Evolutionary conservation across 208 protist genomes (phyloP).

Genomic region (Trypanosoma melophagium): DNA sequence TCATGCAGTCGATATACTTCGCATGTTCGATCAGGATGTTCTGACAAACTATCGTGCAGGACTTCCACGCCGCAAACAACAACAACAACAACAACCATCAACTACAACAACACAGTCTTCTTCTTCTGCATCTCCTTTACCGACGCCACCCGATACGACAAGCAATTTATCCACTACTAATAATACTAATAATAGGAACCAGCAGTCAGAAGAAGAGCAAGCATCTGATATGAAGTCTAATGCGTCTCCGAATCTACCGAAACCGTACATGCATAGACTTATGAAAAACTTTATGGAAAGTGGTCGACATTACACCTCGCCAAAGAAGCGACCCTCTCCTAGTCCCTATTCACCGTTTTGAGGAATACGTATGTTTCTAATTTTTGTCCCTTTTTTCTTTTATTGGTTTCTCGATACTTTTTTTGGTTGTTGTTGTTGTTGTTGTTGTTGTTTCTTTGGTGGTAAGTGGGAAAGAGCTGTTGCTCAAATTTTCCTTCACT

Average conservation of each 20-base stretch:
- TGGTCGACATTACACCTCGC: slow-evolving; percentile 36
- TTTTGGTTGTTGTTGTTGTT: slow-evolving; percentile 13
- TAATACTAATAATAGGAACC: slow-evolving; percentile 2
- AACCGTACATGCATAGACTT: slow-evolving; percentile 55
- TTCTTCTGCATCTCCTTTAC: background rate
- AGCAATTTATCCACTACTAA: background rate
- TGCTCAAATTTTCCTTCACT: too few relatives aligned
- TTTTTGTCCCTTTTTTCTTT: slow-evolving; percentile 13
- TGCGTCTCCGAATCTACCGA: slow-evolving; percentile 3
- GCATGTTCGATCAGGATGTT: slow-evolving; percentile 50
- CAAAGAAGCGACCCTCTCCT: slow-evolving; percentile 25
- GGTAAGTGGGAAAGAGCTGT: too few relatives aligned
- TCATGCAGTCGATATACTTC: slow-evolving; percentile 70
- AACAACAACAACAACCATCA: too few relatives aligned
- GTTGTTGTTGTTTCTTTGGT: too few relatives aligned
- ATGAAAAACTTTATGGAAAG: slow-evolving; percentile 58
- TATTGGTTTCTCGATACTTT: background rate
- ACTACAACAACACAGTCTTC: slow-evolving; percentile 3
- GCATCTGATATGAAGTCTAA: background rate
- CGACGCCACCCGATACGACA: background rate
- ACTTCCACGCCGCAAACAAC: slow-evolving; percentile 37
- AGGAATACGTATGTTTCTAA: background rate
- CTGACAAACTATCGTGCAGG: slow-evolving; percentile 37
- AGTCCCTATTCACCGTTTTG: slow-evolving; percentile 27
- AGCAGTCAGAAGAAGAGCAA: background rate